Percentiles rank a stretch among this genome's conserved stretches.
phyloP scores from a whole-genome alignment of 495 filamentous ascomycete species.

The Parachaetomium inaequale region DNA sequence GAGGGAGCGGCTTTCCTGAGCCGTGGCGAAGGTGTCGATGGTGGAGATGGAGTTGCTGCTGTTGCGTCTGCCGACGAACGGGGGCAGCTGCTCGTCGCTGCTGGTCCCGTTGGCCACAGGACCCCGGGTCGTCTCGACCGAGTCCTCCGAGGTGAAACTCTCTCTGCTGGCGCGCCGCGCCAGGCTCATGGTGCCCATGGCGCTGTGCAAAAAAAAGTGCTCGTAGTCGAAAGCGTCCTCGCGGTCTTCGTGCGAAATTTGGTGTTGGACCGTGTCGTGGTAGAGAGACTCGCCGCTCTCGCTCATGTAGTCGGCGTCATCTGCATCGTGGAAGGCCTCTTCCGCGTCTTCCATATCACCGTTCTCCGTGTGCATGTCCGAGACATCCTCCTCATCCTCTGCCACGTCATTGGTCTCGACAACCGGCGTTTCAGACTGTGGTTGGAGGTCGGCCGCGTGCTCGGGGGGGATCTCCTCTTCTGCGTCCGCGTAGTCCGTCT shows the following conservation, averaged over 20 bases:
- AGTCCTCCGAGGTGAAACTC: constrained; percentile 62
- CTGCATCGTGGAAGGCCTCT: constrained; percentile 29
- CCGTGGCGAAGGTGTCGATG: constrained; percentile 78
- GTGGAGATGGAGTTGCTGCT: constrained; percentile 72
- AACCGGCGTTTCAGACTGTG: neutral
- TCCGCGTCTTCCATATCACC: constrained; percentile 25
- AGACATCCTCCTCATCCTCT: constrained; percentile 32
- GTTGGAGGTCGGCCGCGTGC: constrained; percentile 13
- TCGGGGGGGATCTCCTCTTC: constrained; percentile 16
- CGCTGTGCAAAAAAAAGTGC: constrained; percentile 88
- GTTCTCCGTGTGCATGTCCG: constrained; percentile 40
- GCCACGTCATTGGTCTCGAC: neutral
- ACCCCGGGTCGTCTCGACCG: constrained; percentile 69
- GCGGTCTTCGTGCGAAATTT: constrained; percentile 79
- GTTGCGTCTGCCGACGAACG: constrained; percentile 42
- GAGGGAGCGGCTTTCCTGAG: constrained; percentile 58
- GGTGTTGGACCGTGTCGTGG: constrained; percentile 52
- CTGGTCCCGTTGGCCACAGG: constrained; percentile 29
- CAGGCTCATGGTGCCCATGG: constrained; percentile 66
- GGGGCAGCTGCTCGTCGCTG: neutral
- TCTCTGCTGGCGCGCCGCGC: constrained; percentile 50
- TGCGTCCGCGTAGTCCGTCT: constrained; percentile 21
- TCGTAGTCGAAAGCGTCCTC: constrained; percentile 98
- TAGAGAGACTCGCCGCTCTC: constrained; percentile 54
- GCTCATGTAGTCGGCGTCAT: constrained; percentile 39